Base-by-base conservation (phyloP, 768 basidiomycete species). In the Tubosaeta sp. region DNA sequence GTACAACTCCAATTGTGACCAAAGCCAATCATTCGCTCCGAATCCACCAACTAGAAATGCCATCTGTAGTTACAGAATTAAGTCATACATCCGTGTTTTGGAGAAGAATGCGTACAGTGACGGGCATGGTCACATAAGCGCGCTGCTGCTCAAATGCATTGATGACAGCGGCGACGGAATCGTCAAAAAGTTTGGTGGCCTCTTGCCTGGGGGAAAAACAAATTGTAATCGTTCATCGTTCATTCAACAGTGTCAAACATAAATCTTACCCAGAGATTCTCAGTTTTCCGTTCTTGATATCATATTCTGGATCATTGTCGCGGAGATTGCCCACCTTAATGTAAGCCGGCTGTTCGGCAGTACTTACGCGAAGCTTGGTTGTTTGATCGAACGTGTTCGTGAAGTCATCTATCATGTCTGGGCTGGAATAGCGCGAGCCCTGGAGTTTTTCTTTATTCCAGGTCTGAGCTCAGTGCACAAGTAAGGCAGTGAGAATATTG, bases 41-140 rank as follows among this genome's bases (percentile, higher is more conserved):
- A 79, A 79, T 0, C 76, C 78, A 18, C 80, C 78, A 2, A 80
- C 73, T 6, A 83, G 71, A 43, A 79, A 72, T 8, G 73, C 39
- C 50, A 50, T 58, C 56, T 59, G 41, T 4, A 24, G 8, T 38
- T 6, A 30, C 4, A 13, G 12, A 22, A 2, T 11, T 48, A 3
- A 44, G 35, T 2, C 10, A 11, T 13, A 21, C 6, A 4, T n/a
- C 18, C 9, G 11, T 8, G 31, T 27, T n/a, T 21, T 19, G 24
- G 34, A 4, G 36, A 31, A 12, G 39, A n/a, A 18, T 7, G 57
- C 66, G 12, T 30, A 71, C 73, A 3, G 64, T 62, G 31, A 75
- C 67, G 2, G 54, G 49, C 12, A 54, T 55, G 11, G 46, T 36
- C 2, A 66, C 58, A 11, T 52, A 53, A 3, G 39, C 51, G 5